A percentile compares a stretch with the other conserved stretches of the same genome.
These are phyloP conservation scores for Penicillium hordei DNA, from an alignment of 2,329 filamentous ascomycete species.

Conservation along the genomic window DNA sequence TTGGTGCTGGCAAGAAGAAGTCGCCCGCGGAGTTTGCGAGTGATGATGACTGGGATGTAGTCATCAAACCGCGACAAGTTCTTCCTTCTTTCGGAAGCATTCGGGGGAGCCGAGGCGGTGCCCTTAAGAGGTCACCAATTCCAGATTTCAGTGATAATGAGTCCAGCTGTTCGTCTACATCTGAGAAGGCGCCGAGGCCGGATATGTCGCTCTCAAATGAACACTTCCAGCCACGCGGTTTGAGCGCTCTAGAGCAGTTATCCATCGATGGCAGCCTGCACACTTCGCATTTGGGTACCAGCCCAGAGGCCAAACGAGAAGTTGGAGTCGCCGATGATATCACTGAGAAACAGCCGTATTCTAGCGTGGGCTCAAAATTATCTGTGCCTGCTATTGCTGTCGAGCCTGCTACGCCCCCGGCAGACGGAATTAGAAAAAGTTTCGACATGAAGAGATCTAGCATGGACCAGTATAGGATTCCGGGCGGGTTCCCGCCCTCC, in stretches of 20 bases:
- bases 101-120: conserved; percentile 46
- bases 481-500: conserved; percentile 58
- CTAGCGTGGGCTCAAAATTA: conserved; percentile 14
- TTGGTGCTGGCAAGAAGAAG: conserved; percentile 39
- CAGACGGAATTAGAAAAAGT: conserved; percentile 34
- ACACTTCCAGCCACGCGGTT: conserved; percentile 5
- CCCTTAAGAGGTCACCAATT: conserved; percentile 15
- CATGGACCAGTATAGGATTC: conserved; percentile 52
- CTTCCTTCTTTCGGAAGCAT: conserved; percentile 66
- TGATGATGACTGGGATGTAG: conserved; percentile 55
- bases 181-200: conserved; percentile 39
- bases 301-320: conserved; percentile 6
- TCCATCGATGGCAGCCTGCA: conserved; percentile 12
- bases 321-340: not conserved
- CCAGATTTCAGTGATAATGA: conserved; percentile 33
- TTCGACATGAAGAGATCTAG: conserved; percentile 31
- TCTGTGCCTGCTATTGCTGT: conserved; percentile 48
- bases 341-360: conserved; percentile 10
- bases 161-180: conserved; percentile 44
- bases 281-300: not conserved
- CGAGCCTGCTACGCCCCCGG: conserved; percentile 49
- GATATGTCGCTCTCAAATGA: conserved; percentile 45
- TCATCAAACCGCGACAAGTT: conserved; percentile 59
- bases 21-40: conserved; percentile 26
- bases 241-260: conserved; percentile 14